Conservation (phyloP, 2,329 filamentous ascomycete species). For the Botrytis galanthina region DNA sequence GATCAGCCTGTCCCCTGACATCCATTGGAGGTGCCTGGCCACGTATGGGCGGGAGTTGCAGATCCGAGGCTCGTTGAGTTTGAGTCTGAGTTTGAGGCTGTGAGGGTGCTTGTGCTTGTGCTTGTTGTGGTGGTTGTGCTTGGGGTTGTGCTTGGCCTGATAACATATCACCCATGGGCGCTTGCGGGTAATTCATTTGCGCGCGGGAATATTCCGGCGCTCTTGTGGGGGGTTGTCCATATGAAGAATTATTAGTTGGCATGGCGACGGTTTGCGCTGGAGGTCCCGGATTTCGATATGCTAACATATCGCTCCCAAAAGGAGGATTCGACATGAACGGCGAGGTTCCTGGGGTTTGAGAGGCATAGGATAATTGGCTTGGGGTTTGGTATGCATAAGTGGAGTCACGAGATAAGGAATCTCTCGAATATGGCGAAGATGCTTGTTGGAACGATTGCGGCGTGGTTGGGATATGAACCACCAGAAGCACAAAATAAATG, state of each 20-base stretch:
- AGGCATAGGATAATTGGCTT: slow-evolving; percentile 29
- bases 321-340: slow-evolving; percentile 29
- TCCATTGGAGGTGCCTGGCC: slow-evolving; percentile 33
- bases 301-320: slow-evolving; percentile 31
- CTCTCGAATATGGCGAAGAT: slow-evolving; percentile 34
- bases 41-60: slow-evolving; percentile 45
- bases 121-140: slow-evolving; percentile 42
- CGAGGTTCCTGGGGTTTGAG: slow-evolving; percentile 28
- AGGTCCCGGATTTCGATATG: slow-evolving; percentile 31
- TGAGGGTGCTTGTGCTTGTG: slow-evolving; percentile 42
- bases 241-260: slow-evolving; percentile 46
- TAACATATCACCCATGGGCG: slow-evolving; percentile 52
- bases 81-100: slow-evolving; percentile 40
- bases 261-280: slow-evolving; percentile 31
- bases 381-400: slow-evolving; percentile 36
- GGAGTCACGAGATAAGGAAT: slow-evolving; percentile 34
- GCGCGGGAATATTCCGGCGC: slow-evolving; percentile 43
- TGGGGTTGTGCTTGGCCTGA: slow-evolving; percentile 39
- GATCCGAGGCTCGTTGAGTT: slow-evolving; percentile 42
- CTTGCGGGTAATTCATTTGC: slow-evolving; percentile 47
- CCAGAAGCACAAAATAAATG: slow-evolving; percentile 59
- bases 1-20: slow-evolving; percentile 47
- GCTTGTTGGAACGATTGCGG: slow-evolving; percentile 32
- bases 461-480: slow-evolving; percentile 31
- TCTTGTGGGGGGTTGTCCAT: slow-evolving; percentile 46